Evolutionary conservation across 2,329 filamentous ascomycete species (phyloP).

Genomic region (Purpureocillium takamizusanense): DNA sequence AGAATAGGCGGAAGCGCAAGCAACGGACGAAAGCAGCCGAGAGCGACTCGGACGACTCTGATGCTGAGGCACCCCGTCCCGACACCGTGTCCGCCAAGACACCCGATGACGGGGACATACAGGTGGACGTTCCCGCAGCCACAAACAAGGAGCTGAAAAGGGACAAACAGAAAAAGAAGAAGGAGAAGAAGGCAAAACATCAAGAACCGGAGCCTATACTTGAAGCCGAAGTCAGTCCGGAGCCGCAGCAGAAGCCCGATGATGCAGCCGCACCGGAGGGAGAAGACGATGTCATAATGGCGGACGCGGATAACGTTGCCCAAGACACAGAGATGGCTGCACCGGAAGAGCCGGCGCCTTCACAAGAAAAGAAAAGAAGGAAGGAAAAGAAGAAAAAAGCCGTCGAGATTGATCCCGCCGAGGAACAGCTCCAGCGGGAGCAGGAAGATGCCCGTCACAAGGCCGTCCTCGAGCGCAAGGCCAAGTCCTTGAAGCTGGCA

Average conservation of each 20-base stretch:
- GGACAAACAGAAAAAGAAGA: not conserved
- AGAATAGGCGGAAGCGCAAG: slow-evolving; percentile 26
- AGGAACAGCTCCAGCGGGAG: slow-evolving; percentile 15
- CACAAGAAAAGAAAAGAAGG: slow-evolving; percentile 10
- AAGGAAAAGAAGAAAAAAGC: slow-evolving; percentile 23
- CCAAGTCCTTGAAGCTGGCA: slow-evolving; percentile 43
- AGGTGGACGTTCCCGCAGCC: not conserved
- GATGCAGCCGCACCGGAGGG: too few relatives aligned
- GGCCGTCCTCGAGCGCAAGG: slow-evolving; percentile 43
- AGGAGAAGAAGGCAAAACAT: not conserved
- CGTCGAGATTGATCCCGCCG: slow-evolving; percentile 10
- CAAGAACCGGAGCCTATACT: not conserved
- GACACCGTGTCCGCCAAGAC: slow-evolving; percentile 5
- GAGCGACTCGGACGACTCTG: slow-evolving; percentile 8
- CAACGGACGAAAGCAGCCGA: slow-evolving; percentile 18
- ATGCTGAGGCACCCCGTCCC: slow-evolving; percentile 7
- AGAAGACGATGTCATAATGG: slow-evolving; percentile 3
- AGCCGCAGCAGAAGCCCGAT: too few relatives aligned
- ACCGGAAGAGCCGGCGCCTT: slow-evolving; percentile 2
- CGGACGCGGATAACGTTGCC: not conserved
- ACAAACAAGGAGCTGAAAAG: slow-evolving; percentile 1
- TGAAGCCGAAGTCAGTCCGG: too few relatives aligned
- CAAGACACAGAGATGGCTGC: not conserved
- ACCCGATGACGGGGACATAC: slow-evolving; percentile 2
- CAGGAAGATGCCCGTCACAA: slow-evolving; percentile 32